Conservation (phyloP, 371 early-diverging fungal genomes). For the Mucor indicus region DNA sequence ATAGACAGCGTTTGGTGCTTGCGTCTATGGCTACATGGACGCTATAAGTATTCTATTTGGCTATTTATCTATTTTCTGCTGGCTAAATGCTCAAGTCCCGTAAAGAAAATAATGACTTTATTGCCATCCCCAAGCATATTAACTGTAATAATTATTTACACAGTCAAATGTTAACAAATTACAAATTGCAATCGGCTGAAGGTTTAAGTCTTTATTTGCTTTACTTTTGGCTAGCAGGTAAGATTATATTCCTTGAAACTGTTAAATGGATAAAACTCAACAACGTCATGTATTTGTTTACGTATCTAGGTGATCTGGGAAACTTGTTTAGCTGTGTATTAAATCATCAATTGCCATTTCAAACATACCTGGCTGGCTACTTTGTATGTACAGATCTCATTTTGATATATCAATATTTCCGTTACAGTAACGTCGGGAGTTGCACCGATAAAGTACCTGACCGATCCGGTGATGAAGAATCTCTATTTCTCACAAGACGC, state of each 20-base stretch:
- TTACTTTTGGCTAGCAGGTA: conserved; percentile 65
- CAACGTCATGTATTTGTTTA: no score
- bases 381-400: conserved; percentile 20
- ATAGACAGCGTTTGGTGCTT: conserved; percentile 19
- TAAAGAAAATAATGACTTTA: no score
- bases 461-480: conserved; percentile 1
- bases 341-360: conserved; percentile 43
- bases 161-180: conserved; percentile 60
- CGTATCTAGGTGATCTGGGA: conserved; percentile 56
- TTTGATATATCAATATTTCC: conserved; percentile 22
- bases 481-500: neutral
- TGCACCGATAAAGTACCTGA: no score
- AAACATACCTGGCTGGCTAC: conserved; percentile 15
- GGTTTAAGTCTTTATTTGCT: conserved; percentile 56
- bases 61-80: conserved; percentile 23
- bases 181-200: conserved; percentile 43
- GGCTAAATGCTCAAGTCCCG: conserved; percentile 30
- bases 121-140: no score
- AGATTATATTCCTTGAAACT: no score
- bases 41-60: conserved; percentile 22
- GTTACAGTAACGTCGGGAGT: conserved; percentile 11
- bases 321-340: conserved; percentile 71
- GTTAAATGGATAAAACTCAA: no score
- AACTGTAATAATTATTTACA: no score
- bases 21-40: conserved; percentile 20